phyloP scores from a whole-genome alignment of 2,329 filamentous ascomycete species.

The Fusarium sp. region DNA sequence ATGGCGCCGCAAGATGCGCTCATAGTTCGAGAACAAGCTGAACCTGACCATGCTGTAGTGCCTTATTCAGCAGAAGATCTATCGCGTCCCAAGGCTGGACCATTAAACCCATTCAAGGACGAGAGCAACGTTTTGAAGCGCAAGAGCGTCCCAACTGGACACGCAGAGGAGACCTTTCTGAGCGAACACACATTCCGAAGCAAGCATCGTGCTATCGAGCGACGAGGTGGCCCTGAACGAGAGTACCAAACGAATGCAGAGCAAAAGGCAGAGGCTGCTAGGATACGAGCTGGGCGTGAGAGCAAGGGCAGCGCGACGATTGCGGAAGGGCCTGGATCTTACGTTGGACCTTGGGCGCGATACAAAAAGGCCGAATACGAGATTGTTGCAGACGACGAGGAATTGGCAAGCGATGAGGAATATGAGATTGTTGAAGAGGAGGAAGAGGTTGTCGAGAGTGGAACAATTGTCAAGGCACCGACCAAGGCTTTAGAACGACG shows the following conservation, averaged over 20 bases:
- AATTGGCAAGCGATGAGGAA: conserved; percentile 82
- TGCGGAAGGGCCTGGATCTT: conserved; percentile 87
- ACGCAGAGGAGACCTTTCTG: conserved; percentile 87
- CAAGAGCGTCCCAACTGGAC: conserved; percentile 86
- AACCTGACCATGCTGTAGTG: conserved; percentile 70
- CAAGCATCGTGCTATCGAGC: conserved; percentile 86
- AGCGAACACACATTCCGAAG: conserved; percentile 91
- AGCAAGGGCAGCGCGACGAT: conserved; percentile 85
- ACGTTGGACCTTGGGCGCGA: conserved; percentile 94
- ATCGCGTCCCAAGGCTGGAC: conserved; percentile 73
- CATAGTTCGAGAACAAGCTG: conserved; percentile 66
- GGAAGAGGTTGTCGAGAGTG: conserved; percentile 74
- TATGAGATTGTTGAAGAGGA: conserved; percentile 81
- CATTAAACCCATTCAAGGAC: conserved; percentile 80
- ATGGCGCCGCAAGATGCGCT: conserved; percentile 74
- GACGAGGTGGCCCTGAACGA: conserved; percentile 68
- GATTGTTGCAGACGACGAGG: conserved; percentile 77
- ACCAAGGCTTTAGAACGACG: conserved; percentile 64
- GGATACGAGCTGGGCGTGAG: conserved; percentile 80
- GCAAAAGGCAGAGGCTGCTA: conserved; percentile 77
- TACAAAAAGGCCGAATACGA: conserved; percentile 81
- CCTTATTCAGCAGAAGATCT: conserved; percentile 79
- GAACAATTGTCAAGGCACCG: conserved; percentile 69
- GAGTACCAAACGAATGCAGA: conserved; percentile 66
- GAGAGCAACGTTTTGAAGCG: conserved; percentile 72